Percentiles rank a stretch among this genome's conserved stretches.
Evolutionary conservation across 179 eudicot species (phyloP).

Genomic region (Silene vulgaris): DNA sequence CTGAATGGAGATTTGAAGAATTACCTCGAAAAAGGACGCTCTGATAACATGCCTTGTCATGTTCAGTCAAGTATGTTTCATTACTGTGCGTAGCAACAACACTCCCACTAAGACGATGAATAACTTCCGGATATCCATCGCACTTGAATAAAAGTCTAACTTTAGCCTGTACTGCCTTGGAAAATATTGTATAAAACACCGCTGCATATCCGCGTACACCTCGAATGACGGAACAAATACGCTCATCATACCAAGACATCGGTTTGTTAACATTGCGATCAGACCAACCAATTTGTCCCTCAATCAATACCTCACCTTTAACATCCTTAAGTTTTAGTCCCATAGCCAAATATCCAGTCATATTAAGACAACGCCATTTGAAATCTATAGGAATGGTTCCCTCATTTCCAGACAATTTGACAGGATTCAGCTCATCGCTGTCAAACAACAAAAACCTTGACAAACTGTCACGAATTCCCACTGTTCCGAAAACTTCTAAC

Average conservation of each 20-base stretch:
- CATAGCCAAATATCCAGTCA: too few relatives aligned
- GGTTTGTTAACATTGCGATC: not conserved
- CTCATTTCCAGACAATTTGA: not conserved
- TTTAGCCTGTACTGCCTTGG: not conserved
- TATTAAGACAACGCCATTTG: not conserved
- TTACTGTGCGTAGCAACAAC: conserved; percentile 1
- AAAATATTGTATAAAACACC: not conserved
- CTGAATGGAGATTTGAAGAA: not conserved
- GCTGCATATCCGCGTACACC: conserved; percentile 13
- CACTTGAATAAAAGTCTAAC: not conserved
- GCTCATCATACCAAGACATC: not conserved
- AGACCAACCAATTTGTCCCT: not conserved
- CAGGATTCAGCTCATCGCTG: too few relatives aligned
- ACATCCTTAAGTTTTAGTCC: too few relatives aligned
- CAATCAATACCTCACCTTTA: not conserved
- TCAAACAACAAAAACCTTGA: too few relatives aligned
- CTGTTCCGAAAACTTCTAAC: too few relatives aligned
- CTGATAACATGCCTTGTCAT: not conserved
- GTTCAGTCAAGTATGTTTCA: not conserved
- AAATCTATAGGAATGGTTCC: not conserved
- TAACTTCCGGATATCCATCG: not conserved
- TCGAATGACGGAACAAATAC: conserved; percentile 12
- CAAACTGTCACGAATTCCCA: too few relatives aligned
- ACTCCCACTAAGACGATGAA: not conserved
- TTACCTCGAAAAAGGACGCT: not conserved